Base-by-base conservation (phyloP, 2,329 filamentous ascomycete species). In the Claviceps quebecensis region DNA sequence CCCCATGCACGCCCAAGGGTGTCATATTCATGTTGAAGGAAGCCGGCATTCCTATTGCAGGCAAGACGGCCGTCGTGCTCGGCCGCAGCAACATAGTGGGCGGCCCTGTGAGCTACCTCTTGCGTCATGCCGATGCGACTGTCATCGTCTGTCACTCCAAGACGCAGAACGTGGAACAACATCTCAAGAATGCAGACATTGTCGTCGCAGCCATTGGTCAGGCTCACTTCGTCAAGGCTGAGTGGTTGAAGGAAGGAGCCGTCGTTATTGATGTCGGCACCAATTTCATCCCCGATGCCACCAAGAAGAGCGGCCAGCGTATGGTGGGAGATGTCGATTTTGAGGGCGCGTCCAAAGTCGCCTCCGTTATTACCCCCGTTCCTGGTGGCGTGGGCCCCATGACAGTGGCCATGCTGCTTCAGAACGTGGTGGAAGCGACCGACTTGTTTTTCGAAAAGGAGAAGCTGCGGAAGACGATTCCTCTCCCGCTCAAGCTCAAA, bases 191-290 rank as follows among this genome's bases (percentile, higher is more conserved):
- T 52, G 93, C 93, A 43, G 93, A 98, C 64, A 81, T 98, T 54
- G 75, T 98, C 47, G 81, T 98, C 50, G 90, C 89, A 34, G 93
- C 93, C 52, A 95, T 98, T 67, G 93, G 93, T 36, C 77, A 87
- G 65, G 76, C 91, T 8, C 78, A 80, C 53, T 95, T 95, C 61
- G 84, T 98, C 63, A 91, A 93, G 71, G 93, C 90, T 57, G 87
- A 95, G 55, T 97, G 90, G 89, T 67, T 98, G 57, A 98, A 97
- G 76, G 82, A 86, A 17, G 93, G 90, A 38, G 88, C 80, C n/a
- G 85, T 98, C 5, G 89, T 98, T 41, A 95, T 98, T 61, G 93
- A 98, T 63, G 93, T 98, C 17, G 93, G 93, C 55, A 98, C 90
- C 57, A 98, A 98, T 74, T 96, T 89, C 73, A 83, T 97, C 52